Evolutionary conservation across 1,139 yeast genomes (phyloP), one percentile per base, ranked within the genome.

Genomic region (Hyphopichia fennica): DNA sequence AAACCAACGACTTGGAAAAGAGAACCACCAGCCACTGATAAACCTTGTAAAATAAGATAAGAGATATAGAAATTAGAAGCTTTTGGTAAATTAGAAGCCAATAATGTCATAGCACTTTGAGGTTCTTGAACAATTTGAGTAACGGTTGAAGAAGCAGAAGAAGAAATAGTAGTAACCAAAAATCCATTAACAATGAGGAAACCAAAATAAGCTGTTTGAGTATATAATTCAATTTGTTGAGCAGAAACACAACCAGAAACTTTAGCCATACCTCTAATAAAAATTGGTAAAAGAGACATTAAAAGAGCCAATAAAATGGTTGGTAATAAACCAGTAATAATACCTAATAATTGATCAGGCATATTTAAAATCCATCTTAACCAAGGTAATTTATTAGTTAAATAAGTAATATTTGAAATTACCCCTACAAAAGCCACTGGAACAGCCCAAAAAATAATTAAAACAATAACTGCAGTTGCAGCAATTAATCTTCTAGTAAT

Each of bases 371-470:
- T 75, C 66, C 85, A 87, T 30, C 65, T 66, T 54, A 88, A 71
- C 65, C 81, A 84, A 10, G 73, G 84, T 37, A 87, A 69, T 53
- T 82, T 81, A 36, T 67, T 57, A n/a, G 72, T 72, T 51, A 88
- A 72, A 54, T 79, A 82, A 43, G 84, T 82, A 39, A 87, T 69
- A 56, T 88, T 88, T 14, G 96, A 84, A 44, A 88, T 79, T 44
- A 82, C 70, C 64, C 95, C 95, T 19, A 88, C 87, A 47, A 87
- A 82, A 4, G 95, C 88, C 13, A 87, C 93, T 2, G 96, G 96
- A 46, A 88, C 75, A 29, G 95, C 84, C 96, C 96, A 88, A 51
- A 87, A 81, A 16, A 87, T 69, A 40, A 87, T 74, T 51, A 84
- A 63, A 3, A 81, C 72, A 34, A 72, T 59, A 49, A 89, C 77